Base-by-base conservation (phyloP, 805 yeast species). In the Suhomyces sp. region DNA sequence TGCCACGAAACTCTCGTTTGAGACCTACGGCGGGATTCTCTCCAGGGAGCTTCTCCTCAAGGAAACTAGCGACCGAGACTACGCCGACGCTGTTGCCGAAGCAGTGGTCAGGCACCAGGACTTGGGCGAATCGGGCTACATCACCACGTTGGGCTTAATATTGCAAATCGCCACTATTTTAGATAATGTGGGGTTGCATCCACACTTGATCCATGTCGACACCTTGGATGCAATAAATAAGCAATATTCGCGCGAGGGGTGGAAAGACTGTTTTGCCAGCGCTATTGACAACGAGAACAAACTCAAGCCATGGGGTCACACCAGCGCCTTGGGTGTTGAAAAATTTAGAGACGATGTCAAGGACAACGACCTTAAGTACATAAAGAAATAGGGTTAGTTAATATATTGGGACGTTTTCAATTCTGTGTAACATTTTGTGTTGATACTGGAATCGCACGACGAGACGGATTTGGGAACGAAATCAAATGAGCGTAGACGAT, bases 41-140 rank as follows among this genome's bases (percentile, higher is more conserved):
- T 57, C 70, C 4, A 43, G 65, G 8, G 71, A 66, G 24, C 55
- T 65, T 48, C 47, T 68, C 1, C 55, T 61, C 46, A 43, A 61
- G 44, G 56, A 58, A n/a, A 55, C 69, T 9, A 44, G 52, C 13
- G 51, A 68, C 49, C 46, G 57, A 35, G 67, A 65, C 40, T 67
- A 57, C 47, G 72, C 73, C 3, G 73, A 68, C 46, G 73, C 72
- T 2, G 72, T 67, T 1, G 51, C 65, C 35, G 73, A 68, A 55
- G 72, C 73, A 7, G 63, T 68, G 22, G 65, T 68, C 19, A 56
- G 73, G 46, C 73, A 68, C 54, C 73, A 68, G 50, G 71, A 68
- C 58, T 57, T 68, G 31, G 73, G 72, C 22, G 64, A 61, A 7
- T 40, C 63, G 2, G 73, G 73, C 6, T 65, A 53, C 49, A 68